These are phyloP conservation scores for Mollisiaceae sp. DNA, from an alignment of 2,329 filamentous ascomycete genomes.

Conservation along the genomic window DNA sequence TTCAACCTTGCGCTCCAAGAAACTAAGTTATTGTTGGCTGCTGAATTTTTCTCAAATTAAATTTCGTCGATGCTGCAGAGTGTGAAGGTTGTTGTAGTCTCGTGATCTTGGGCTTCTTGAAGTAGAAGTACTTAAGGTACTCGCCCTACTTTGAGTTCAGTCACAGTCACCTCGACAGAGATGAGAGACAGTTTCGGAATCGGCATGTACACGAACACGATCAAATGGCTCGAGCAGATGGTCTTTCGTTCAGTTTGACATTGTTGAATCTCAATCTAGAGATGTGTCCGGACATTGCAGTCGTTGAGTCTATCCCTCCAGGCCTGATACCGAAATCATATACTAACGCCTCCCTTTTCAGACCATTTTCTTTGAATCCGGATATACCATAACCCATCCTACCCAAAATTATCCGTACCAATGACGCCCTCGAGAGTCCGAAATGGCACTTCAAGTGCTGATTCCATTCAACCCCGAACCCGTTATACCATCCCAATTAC, in stretches of 20 bases:
- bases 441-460: conserved; percentile 4
- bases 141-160: too few species aligned
- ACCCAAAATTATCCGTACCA: neutral
- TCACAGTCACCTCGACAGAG: too few species aligned
- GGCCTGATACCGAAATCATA: neutral
- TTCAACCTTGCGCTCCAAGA: neutral
- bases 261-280: neutral
- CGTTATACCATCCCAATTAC: conserved; percentile 15
- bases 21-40: neutral
- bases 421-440: neutral
- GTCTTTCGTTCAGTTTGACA: neutral
- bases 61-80: neutral
- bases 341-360: conserved; percentile 1
- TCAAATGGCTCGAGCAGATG: too few species aligned
- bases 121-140: too few species aligned
- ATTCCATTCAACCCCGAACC: conserved; percentile 13
- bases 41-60: neutral
- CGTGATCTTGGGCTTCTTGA: too few species aligned
- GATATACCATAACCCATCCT: neutral
- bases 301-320: conserved; percentile 2
- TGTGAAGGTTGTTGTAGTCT: too few species aligned
- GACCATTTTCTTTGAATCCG: neutral
- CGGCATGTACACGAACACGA: too few species aligned
- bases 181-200: too few species aligned
- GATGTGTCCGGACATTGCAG: neutral